Evolutionary conservation across 495 filamentous ascomycete species (phyloP).

Genomic region (Parmelia sp.): DNA sequence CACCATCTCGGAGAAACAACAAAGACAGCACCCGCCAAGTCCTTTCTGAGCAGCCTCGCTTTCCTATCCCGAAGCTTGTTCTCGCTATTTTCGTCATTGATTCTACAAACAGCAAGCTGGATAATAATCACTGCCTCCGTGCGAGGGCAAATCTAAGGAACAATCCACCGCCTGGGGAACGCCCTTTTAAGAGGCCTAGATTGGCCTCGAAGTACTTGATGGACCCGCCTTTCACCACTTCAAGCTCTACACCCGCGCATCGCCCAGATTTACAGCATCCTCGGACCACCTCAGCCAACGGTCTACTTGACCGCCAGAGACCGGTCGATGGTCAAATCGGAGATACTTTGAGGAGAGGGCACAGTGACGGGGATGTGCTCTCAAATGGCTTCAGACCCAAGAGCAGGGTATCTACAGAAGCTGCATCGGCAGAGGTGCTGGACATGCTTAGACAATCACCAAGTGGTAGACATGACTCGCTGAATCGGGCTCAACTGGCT

Average conservation of each 20-base stretch:
- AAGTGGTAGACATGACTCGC: constrained; percentile 1
- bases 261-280: constrained; percentile 1
- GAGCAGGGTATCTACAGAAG: constrained; percentile 3
- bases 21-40: background rate
- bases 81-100: background rate
- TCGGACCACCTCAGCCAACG: constrained; percentile 9
- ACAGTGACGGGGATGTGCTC: constrained; percentile 27
- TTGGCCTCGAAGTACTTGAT: constrained; percentile 20
- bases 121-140: constrained; percentile 9
- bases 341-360: constrained; percentile 22
- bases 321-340: background rate
- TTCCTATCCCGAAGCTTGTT: background rate
- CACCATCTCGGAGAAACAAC: background rate
- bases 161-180: constrained; percentile 17
- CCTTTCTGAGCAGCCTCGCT: background rate
- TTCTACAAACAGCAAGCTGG: constrained; percentile 18
- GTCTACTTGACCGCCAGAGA: background rate
- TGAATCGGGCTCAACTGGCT: constrained; percentile 15
- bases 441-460: constrained; percentile 18
- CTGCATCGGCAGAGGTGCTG: constrained; percentile 18
- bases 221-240: constrained; percentile 15
- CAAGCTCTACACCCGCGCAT: constrained; percentile 9
- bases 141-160: constrained; percentile 16
- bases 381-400: background rate
- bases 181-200: constrained; percentile 24